These are phyloP conservation scores for Pseudozyma hubeiensis DNA, from an alignment of 1,284 basidiomycete species.

Conservation along the genomic window DNA sequence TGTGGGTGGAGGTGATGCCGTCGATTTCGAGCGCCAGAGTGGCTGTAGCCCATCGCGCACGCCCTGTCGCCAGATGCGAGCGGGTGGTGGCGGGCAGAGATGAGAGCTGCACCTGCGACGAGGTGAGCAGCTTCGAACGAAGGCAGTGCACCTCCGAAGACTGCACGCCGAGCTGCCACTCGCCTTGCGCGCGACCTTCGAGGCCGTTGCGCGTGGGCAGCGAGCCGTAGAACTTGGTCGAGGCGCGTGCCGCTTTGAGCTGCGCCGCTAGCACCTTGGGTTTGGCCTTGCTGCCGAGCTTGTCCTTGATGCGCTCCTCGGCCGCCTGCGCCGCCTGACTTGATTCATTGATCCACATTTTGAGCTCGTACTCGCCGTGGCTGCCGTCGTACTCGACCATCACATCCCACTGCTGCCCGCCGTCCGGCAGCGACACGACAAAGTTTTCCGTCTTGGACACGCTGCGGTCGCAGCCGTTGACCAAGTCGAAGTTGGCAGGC, in stretches of 20 bases:
- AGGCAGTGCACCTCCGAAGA: not conserved
- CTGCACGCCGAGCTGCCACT: constrained; percentile 7
- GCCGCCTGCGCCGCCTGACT: constrained; percentile 1
- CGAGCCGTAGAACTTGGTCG: constrained; percentile 9
- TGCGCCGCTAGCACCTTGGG: constrained; percentile 2
- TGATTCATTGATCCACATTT: constrained; percentile 2
- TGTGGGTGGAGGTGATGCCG: constrained; percentile 6
- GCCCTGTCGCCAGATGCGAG: not conserved
- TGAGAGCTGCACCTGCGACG: constrained; percentile 8
- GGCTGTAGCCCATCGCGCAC: constrained; percentile 6
- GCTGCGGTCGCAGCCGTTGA: constrained; percentile 8
- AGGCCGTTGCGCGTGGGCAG: constrained; percentile 7
- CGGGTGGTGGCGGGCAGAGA: constrained; percentile 3
- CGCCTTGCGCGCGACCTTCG: not conserved
- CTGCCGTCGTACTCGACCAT: constrained; percentile 6
- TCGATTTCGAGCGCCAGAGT: constrained; percentile 6
- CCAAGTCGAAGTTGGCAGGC: constrained; percentile 1
- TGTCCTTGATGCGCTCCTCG: constrained; percentile 10
- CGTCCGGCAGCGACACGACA: constrained; percentile 7
- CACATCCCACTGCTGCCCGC: constrained; percentile 6
- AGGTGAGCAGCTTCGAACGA: constrained; percentile 4
- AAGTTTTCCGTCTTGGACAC: constrained; percentile 11
- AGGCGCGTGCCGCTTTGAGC: constrained; percentile 4
- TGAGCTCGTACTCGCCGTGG: constrained; percentile 5
- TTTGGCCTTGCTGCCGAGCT: constrained; percentile 3